Percentiles rank a stretch among this genome's conserved stretches.
These are phyloP conservation scores for Camellia oleifera DNA, from an alignment of 179 eudicot species.

Conservation along the genomic window DNA sequence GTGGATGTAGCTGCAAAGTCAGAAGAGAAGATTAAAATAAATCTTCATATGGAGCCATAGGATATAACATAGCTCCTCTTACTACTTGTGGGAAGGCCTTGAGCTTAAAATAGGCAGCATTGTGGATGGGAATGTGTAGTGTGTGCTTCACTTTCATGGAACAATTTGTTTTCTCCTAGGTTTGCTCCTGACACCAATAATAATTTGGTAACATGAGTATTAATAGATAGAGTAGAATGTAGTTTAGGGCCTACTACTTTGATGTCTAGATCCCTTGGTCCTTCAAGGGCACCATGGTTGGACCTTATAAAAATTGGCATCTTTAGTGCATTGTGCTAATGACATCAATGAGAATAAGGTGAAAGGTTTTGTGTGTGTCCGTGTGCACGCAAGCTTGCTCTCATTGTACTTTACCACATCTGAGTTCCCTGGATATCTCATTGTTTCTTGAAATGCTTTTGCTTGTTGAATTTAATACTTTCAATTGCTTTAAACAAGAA, in stretches of 20 bases:
- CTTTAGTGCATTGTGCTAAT: not conserved
- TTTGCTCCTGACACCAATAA: not conserved
- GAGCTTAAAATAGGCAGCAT: not conserved
- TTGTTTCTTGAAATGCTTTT: slow-evolving; percentile 1
- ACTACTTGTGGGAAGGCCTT: not conserved
- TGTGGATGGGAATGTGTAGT: not conserved
- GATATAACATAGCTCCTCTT: not conserved
- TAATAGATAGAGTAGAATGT: no score
- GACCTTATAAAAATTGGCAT: not conserved
- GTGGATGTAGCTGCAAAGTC: not conserved
- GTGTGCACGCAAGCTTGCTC: not conserved
- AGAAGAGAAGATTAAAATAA: not conserved
- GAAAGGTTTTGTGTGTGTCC: not conserved
- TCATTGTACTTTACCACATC: not conserved
- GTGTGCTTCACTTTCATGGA: not conserved
- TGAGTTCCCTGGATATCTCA: not conserved
- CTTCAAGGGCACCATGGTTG: not conserved
- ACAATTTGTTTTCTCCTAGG: not conserved
- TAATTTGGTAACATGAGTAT: no score
- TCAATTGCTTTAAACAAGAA: slow-evolving; percentile 39
- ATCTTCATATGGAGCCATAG: not conserved
- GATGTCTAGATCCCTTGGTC: no score
- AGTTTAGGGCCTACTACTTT: not conserved
- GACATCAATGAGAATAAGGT: not conserved
- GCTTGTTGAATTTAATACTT: not conserved